A percentile compares a stretch with the other conserved stretches of the same genome.
phyloP scores from a whole-genome alignment of 768 basidiomycete genomes.

The Serendipita sp. region DNA sequence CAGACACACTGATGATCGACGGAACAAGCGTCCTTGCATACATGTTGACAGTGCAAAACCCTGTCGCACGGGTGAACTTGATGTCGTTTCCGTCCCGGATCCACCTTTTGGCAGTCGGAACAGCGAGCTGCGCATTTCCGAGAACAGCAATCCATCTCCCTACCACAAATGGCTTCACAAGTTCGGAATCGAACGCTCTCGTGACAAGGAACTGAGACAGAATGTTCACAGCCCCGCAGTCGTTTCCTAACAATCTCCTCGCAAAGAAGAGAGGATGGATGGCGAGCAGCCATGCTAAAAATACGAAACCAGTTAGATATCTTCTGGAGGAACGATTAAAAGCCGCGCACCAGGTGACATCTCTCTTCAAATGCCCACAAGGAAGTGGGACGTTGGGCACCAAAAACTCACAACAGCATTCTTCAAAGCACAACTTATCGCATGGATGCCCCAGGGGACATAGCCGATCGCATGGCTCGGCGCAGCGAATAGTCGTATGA shows the following conservation, averaged over 20 bases:
- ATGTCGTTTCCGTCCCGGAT: slow-evolving; percentile 22
- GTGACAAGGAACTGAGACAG: slow-evolving; percentile 30
- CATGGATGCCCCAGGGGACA: slow-evolving; percentile 47
- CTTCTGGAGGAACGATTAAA: too few relatives aligned
- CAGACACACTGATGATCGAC: slow-evolving; percentile 38
- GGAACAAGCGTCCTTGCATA: slow-evolving; percentile 34
- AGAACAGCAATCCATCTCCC: slow-evolving; percentile 35
- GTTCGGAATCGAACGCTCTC: slow-evolving; percentile 22
- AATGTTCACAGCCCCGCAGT: slow-evolving; percentile 40
- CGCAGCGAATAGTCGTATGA: slow-evolving; percentile 33
- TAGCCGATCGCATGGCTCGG: slow-evolving; percentile 31
- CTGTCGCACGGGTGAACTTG: slow-evolving; percentile 33
- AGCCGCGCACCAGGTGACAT: slow-evolving; percentile 33
- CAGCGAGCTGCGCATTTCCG: slow-evolving; percentile 34
- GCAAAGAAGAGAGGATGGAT: slow-evolving; percentile 22
- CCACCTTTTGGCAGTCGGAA: slow-evolving; percentile 26
- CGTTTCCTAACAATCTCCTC: slow-evolving; percentile 24
- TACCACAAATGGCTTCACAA: slow-evolving; percentile 30
- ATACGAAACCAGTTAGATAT: too few relatives aligned
- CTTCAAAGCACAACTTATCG: slow-evolving; percentile 28
- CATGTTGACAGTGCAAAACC: slow-evolving; percentile 37
- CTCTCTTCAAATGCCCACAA: slow-evolving; percentile 34
- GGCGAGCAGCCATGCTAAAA: too few relatives aligned
- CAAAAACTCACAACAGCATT: slow-evolving; percentile 36
- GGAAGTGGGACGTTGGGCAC: slow-evolving; percentile 32